Evolutionary conservation across 192 early-diverging fungal genomes (phyloP).

Genomic region (Coemansia sp.): DNA sequence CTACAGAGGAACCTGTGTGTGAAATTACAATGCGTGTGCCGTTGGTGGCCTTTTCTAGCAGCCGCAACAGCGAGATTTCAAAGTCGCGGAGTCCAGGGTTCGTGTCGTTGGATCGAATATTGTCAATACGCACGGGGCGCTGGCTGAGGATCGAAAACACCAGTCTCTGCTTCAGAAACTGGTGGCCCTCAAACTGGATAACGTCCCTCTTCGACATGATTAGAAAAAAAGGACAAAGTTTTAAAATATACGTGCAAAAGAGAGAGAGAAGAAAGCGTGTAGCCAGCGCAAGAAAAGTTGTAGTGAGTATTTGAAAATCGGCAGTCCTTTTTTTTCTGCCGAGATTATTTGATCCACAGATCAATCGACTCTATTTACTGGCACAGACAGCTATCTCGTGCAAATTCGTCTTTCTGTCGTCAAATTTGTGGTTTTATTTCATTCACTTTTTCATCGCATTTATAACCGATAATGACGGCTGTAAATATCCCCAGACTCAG

Average conservation of each 20-base stretch:
- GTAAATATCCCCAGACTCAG: constrained; percentile 48
- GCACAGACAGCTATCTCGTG: background rate
- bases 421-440: background rate
- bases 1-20: constrained; percentile 85
- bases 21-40: constrained; percentile 91
- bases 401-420: background rate
- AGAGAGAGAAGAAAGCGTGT: constrained; percentile 1
- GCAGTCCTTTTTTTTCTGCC: background rate
- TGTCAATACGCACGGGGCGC: constrained; percentile 82
- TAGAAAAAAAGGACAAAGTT: background rate
- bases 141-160: constrained; percentile 85
- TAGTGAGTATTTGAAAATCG: background rate
- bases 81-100: constrained; percentile 91
- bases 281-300: constrained; percentile 1
- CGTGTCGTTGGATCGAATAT: constrained; percentile 85
- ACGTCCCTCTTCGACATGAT: constrained; percentile 49
- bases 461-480: constrained; percentile 28
- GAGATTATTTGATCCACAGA: constrained; percentile 11
- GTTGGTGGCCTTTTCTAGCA: constrained; percentile 94
- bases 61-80: constrained; percentile 85
- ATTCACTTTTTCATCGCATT: constrained; percentile 3
- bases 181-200: constrained; percentile 75
- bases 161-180: constrained; percentile 87
- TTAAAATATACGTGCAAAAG: constrained; percentile 2
- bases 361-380: background rate